These are phyloP conservation scores for Stephania cephalantha DNA, from an alignment of 164 flowering plant species.

Conservation along the genomic window DNA sequence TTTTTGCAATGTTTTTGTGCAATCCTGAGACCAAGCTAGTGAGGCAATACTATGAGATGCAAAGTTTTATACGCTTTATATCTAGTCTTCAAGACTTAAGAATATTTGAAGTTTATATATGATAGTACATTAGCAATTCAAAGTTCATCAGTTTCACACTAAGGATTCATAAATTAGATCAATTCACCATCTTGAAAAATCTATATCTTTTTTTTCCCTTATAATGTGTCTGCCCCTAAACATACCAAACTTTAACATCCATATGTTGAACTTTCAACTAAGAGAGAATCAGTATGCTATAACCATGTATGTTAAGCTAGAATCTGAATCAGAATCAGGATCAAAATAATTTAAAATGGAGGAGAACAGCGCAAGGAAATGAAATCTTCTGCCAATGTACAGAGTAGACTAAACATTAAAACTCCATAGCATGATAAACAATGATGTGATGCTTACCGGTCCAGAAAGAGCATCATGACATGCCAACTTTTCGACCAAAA, in stretches of 20 bases:
- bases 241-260: neutral
- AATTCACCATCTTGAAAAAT: neutral
- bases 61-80: no score
- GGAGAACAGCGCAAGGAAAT: neutral
- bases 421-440: neutral
- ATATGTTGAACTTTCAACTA: neutral
- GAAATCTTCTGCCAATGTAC: neutral
- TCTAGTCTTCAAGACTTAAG: no score
- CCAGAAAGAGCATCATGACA: conserved; percentile 49
- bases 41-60: no score
- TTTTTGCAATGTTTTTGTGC: no score
- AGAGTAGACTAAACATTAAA: neutral
- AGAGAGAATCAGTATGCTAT: neutral
- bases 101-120: no score
- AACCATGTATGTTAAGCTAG: neutral
- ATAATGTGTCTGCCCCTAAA: neutral
- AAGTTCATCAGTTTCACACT: neutral
- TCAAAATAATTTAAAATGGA: neutral
- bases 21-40: no score
- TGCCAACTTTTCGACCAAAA: conserved; percentile 67
- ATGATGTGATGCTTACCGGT: conserved; percentile 39
- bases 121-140: no score
- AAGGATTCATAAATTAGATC: no score
- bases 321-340: neutral
- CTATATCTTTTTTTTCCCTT: neutral